A percentile compares a stretch with the other conserved stretches of the same genome.
Evolutionary conservation across 2,329 filamentous ascomycete species (phyloP).

Genomic region (Aspergillus caelatus): DNA sequence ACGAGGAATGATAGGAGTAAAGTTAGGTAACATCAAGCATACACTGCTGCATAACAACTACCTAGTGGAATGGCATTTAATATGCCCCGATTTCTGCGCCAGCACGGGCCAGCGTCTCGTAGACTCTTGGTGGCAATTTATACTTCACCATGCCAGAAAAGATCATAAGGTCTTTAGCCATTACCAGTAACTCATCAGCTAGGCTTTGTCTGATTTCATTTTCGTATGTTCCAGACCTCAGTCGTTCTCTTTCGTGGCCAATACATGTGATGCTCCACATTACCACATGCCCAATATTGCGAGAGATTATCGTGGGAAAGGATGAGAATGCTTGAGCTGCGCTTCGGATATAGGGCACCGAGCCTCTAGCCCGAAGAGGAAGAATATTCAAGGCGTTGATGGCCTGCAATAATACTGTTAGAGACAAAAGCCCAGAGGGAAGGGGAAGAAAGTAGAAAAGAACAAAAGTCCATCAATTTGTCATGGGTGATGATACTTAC

Average conservation of each 20-base stretch:
- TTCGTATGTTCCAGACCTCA: conserved; percentile 73
- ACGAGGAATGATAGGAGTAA: neutral
- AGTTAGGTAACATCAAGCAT: neutral
- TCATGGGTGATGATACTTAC: conserved; percentile 48
- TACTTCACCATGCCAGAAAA: conserved; percentile 93
- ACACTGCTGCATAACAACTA: neutral
- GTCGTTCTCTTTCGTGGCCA: conserved; percentile 72
- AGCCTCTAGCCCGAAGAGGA: conserved; percentile 73
- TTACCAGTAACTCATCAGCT: conserved; percentile 73
- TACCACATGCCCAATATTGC: conserved; percentile 86
- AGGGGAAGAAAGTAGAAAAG: neutral
- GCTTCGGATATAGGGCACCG: conserved; percentile 76
- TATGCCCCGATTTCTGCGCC: conserved; percentile 64
- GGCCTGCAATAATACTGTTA: conserved; percentile 52
- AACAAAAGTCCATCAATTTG: too few species aligned
- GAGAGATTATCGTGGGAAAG: conserved; percentile 77
- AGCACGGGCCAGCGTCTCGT: conserved; percentile 83
- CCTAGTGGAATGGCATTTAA: conserved; percentile 19
- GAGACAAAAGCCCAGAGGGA: conserved; percentile 3
- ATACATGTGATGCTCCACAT: conserved; percentile 93
- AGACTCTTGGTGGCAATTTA: conserved; percentile 81
- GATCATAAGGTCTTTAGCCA: conserved; percentile 86
- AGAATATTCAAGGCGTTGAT: conserved; percentile 77
- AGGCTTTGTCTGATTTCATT: conserved; percentile 51
- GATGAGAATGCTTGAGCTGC: conserved; percentile 79